Evolutionary conservation across 2,329 filamentous ascomycete species (phyloP).

Genomic region (Fusarium proliferatum): DNA sequence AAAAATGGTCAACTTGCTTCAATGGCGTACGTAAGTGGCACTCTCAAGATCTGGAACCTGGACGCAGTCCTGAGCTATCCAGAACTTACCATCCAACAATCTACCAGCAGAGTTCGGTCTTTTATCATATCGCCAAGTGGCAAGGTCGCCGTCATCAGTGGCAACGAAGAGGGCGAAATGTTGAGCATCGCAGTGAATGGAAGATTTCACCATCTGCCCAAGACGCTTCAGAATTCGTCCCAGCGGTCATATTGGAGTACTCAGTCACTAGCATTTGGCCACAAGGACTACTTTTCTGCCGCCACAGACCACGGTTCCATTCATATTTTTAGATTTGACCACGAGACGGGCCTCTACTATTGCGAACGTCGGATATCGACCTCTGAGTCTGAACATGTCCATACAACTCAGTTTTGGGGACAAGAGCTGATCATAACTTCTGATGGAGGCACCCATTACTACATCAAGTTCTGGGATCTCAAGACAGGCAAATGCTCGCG

Average conservation of each 20-base stretch:
- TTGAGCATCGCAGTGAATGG: rapidly evolving
- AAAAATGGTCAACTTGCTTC: background rate
- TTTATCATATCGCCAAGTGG: rapidly evolving
- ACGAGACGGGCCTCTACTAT: background rate
- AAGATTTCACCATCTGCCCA: rapidly evolving
- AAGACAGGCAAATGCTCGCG: rapidly evolving
- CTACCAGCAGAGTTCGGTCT: rapidly evolving
- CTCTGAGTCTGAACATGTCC: no score
- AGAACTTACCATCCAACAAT: rapidly evolving
- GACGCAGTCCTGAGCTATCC: rapidly evolving
- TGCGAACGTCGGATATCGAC: no score
- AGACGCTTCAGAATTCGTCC: rapidly evolving
- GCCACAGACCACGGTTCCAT: rapidly evolving
- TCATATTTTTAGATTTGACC: rapidly evolving
- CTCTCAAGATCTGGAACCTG: background rate
- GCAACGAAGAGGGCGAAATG: rapidly evolving
- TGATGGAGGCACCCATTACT: rapidly evolving
- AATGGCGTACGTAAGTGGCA: rapidly evolving
- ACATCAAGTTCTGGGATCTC: rapidly evolving
- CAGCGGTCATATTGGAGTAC: rapidly evolving
- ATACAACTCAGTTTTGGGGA: background rate
- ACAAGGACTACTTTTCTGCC: rapidly evolving
- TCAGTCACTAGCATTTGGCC: rapidly evolving
- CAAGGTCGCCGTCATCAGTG: rapidly evolving
- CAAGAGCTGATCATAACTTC: rapidly evolving